Evolutionary conservation across 768 basidiomycete genomes (phyloP), one percentile per base, ranked within the genome.

Genomic region (Tylopilus balloui): DNA sequence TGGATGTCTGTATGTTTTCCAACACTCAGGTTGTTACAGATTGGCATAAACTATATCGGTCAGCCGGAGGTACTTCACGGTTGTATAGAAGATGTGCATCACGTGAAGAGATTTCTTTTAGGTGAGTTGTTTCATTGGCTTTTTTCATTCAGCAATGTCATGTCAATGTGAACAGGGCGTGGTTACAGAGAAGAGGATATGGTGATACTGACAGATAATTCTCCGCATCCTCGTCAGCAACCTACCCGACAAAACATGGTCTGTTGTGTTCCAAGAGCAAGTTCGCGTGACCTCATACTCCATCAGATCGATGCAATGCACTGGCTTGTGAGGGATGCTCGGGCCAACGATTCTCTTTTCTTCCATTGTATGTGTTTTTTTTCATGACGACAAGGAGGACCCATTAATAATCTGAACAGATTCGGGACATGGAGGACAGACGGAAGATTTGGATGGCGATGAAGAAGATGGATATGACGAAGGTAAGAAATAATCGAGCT

Each of bases 341-440:
- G 71, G 15, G 81, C 89, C 1, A 85, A 92, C 54, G 92, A 95
- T 58, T 84, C 92, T 3, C 72, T 94, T 27, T 92, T 93, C 74
- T 88, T 94, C 76, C 92, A 93, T 56, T 94, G 88, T 87, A 50
- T 48, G 79, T 66, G 1, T 13, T 24, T 17, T 37, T 6, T 3
- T 48, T n/a, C n/a, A 11, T 38, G 23, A 38, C 14, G 1, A 28
- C 17, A 17, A 35, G 1, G 1, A 10, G 10, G 19, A 19, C 4
- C 8, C 3, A 14, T 19, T 14, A 38, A 7, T 0, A 12, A 34
- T 32, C 1, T 8, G 24, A 19, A 36, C 40, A 89, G 89, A 91
- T 66, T 95, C 92, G 6, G 94, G 94, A 13, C 95, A 98, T 55
- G 95, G 95, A 31, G 93, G 92, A 13, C 93, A 93, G 69, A 86